Evolutionary conservation across 139 green algal species (phyloP).

Genomic region (Closterium sp.): DNA sequence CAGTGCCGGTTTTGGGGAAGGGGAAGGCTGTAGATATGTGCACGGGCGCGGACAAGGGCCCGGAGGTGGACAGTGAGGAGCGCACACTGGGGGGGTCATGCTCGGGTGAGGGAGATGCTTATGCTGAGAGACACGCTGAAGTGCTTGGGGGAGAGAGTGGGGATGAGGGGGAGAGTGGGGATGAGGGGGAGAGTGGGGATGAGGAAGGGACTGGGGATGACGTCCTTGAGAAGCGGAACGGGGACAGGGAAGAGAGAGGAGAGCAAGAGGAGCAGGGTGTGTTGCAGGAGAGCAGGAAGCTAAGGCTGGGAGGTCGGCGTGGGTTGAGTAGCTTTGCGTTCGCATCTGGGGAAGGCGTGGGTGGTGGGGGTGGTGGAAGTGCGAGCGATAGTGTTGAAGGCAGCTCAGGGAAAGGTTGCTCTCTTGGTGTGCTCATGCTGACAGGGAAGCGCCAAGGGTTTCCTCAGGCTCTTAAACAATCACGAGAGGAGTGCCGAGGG

Average conservation of each 20-base stretch:
- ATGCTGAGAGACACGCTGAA: no score
- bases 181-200: not conserved
- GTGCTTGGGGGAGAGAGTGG: not conserved
- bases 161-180: not conserved
- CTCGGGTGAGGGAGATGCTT: not conserved
- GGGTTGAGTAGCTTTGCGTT: not conserved
- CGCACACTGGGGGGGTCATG: not conserved
- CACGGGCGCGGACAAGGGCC: not conserved
- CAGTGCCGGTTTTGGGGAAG: not conserved
- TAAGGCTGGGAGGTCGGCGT: not conserved
- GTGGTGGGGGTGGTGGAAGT: no score
- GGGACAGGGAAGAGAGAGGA: not conserved
- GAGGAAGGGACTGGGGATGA: not conserved
- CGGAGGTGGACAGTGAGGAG: not conserved
- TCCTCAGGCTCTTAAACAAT: no score
- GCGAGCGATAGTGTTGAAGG: no score
- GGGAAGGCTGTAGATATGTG: not conserved
- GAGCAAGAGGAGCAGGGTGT: not conserved
- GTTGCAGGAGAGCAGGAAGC: not conserved
- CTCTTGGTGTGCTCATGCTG: no score
- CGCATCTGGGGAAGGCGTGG: no score
- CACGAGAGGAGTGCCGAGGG: no score
- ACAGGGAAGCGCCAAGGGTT: no score
- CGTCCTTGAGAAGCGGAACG: not conserved
- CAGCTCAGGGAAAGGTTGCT: no score